These are phyloP conservation scores for Akanthomyces lecanii DNA, from an alignment of 2,329 filamentous ascomycete genomes.

Conservation along the genomic window DNA sequence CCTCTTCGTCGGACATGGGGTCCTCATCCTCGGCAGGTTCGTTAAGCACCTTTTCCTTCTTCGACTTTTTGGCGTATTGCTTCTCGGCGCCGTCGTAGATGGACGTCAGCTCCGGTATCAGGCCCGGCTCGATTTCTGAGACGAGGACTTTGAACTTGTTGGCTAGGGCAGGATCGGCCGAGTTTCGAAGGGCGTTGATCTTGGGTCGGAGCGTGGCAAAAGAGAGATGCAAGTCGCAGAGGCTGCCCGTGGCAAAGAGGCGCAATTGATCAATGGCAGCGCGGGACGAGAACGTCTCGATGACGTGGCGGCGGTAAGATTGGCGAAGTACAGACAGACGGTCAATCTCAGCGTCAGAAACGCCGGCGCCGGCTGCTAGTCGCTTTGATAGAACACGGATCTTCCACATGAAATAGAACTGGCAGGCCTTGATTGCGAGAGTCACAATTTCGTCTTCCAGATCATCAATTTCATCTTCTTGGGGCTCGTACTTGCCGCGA, in stretches of 20 bases:
- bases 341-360: conserved; percentile 58
- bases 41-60: conserved; percentile 53
- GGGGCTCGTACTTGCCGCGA: conserved; percentile 66
- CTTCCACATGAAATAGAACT: conserved; percentile 97
- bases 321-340: conserved; percentile 52
- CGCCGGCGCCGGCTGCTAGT: conserved; percentile 50
- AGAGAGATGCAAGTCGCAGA: conserved; percentile 78
- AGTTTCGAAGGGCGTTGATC: conserved; percentile 38
- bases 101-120: conserved; percentile 65
- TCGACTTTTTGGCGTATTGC: conserved; percentile 66
- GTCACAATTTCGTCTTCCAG: conserved; percentile 75
- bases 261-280: conserved; percentile 73
- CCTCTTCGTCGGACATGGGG: conserved; percentile 59
- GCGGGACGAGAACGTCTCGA: conserved; percentile 64
- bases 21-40: conserved; percentile 69
- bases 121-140: conserved; percentile 61
- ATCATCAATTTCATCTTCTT: conserved; percentile 66
- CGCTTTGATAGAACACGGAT: conserved; percentile 55
- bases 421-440: conserved; percentile 68
- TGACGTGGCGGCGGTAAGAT: conserved; percentile 57
- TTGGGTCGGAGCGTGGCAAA: conserved; percentile 67
- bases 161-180: conserved; percentile 24
- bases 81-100: conserved; percentile 77
- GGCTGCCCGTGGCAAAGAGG: conserved; percentile 66
- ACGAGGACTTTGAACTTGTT: conserved; percentile 45